phyloP scores from a whole-genome alignment of 345 rosid genomes.

The Brassica incana region DNA sequence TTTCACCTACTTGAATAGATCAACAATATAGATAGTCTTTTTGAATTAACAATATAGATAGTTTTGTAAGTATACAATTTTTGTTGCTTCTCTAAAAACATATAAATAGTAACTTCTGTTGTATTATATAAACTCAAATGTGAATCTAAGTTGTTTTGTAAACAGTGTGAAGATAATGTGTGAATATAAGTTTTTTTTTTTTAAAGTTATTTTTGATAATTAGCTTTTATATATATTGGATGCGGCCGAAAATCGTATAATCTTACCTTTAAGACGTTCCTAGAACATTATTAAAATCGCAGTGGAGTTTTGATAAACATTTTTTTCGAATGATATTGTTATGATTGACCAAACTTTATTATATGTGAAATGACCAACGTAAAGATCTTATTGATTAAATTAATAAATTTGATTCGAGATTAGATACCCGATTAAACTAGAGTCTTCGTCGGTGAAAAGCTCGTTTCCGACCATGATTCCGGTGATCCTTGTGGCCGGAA shows the following conservation, averaged over 20 bases:
- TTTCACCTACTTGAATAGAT: background rate
- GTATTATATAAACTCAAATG: background rate
- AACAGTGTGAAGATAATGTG: background rate
- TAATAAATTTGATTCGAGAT: background rate
- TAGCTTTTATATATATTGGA: background rate
- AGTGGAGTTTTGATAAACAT: background rate
- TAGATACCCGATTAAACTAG: slow-evolving; percentile 40
- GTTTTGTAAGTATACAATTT: background rate
- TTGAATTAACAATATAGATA: background rate
- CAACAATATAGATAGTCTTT: too few species aligned
- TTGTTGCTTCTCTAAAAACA: background rate
- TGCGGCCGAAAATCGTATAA: background rate
- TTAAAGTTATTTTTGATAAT: background rate
- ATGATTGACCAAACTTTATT: background rate
- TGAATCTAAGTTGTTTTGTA: background rate
- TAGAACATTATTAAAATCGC: background rate
- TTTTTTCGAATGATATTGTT: background rate
- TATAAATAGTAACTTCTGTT: background rate
- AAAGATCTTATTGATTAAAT: background rate
- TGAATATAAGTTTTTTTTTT: background rate
- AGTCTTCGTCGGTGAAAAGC: slow-evolving; percentile 54
- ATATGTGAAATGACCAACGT: background rate
- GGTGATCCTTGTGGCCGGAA: slow-evolving; percentile 68
- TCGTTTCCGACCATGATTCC: slow-evolving; percentile 82
- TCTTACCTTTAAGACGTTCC: background rate